Evolutionary conservation across 75 land plant genomes (phyloP).

Genomic region (Sequoiadendron giganteum): DNA sequence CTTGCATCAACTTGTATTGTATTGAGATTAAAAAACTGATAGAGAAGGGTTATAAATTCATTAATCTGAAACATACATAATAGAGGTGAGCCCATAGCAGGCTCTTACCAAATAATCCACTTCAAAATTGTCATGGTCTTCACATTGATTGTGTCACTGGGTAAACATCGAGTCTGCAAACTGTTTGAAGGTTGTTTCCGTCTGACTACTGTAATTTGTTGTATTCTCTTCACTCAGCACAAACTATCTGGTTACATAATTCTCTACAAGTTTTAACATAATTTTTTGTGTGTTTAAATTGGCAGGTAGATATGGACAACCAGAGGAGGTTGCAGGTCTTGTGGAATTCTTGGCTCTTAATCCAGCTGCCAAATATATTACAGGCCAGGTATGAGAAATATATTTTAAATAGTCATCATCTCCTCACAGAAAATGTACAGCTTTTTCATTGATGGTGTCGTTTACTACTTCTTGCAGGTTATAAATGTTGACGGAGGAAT

Average conservation of each 20-base stretch:
- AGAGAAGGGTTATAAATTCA: not conserved
- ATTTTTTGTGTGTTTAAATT: not conserved
- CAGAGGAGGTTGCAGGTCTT: constrained; percentile 94
- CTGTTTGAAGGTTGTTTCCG: not conserved
- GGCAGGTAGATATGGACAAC: constrained; percentile 94
- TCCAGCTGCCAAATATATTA: constrained; percentile 91
- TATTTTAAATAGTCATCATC: not conserved
- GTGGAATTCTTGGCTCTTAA: constrained; percentile 88
- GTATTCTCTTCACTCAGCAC: not conserved
- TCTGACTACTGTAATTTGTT: not conserved
- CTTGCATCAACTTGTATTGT: not conserved
- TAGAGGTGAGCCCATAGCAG: not conserved
- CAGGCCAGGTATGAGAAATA: constrained; percentile 77
- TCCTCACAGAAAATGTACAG: not conserved
- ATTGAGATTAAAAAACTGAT: not conserved
- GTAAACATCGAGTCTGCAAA: not conserved
- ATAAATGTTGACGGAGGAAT: constrained; percentile 73
- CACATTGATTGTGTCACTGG: not conserved
- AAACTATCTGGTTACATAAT: not conserved
- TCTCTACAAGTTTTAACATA: not conserved
- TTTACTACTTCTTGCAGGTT: constrained; percentile 33
- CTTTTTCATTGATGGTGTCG: not conserved
- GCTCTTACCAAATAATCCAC: not conserved
- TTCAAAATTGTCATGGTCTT: not conserved
- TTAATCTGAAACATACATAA: not conserved